Conservation (phyloP, 495 filamentous ascomycete species). For the Trichoderma asperelloides region DNA sequence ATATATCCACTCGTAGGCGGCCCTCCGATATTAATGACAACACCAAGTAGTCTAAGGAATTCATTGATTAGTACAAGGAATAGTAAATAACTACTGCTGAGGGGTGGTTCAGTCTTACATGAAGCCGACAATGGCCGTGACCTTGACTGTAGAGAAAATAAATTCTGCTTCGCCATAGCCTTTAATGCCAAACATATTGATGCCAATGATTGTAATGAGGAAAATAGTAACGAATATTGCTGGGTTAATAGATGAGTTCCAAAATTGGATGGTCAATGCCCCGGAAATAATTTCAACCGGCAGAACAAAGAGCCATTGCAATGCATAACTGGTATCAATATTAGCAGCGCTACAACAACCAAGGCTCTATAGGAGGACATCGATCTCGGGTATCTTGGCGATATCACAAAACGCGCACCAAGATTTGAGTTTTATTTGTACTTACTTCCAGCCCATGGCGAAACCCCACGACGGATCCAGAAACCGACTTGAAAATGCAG, state of each 20-base stretch:
- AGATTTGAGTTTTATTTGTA: conserved; percentile 13
- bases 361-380: neutral
- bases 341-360: conserved; percentile 9
- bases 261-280: conserved; percentile 66
- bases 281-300: conserved; percentile 73
- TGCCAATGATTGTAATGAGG: conserved; percentile 52
- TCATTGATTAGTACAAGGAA: neutral
- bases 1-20: conserved; percentile 53
- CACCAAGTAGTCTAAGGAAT: conserved; percentile 48
- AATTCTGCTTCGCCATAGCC: conserved; percentile 76
- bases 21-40: conserved; percentile 58
- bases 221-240: conserved; percentile 63
- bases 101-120: conserved; percentile 41
- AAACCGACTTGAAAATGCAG: conserved; percentile 70
- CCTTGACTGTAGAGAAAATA: conserved; percentile 63
- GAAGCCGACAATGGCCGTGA: conserved; percentile 63
- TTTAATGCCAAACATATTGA: conserved; percentile 66
- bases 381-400: too few species aligned
- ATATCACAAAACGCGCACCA: neutral
- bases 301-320: conserved; percentile 72
- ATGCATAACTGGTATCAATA: conserved; percentile 46
- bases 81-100: neutral
- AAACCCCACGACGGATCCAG: conserved; percentile 83
- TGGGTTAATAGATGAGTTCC: conserved; percentile 49
- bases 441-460: conserved; percentile 74